Evolutionary conservation across 2,329 filamentous ascomycete species (phyloP).

Genomic region (Fusarium sp.): DNA sequence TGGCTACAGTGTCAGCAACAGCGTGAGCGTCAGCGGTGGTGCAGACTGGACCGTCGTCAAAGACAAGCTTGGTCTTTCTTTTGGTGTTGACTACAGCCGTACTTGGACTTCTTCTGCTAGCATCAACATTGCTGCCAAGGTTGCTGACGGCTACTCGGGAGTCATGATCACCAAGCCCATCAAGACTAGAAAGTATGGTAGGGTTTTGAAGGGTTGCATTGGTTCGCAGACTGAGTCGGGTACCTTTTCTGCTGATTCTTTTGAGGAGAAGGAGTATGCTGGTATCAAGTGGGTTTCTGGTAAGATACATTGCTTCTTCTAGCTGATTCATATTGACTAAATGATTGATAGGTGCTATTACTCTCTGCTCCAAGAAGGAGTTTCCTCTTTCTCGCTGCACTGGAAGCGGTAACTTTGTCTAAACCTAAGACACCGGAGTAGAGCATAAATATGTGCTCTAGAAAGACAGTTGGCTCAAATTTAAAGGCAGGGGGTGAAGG

Average conservation of each 20-base stretch:
- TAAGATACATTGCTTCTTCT: not conserved
- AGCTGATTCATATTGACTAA: no score
- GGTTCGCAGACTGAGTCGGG: conserved; percentile 6
- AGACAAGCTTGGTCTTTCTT: not conserved
- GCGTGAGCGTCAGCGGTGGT: conserved; percentile 5
- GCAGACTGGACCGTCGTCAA: not conserved
- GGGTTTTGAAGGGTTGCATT: conserved; percentile 13
- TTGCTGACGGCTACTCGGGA: not conserved
- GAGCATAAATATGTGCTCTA: not conserved
- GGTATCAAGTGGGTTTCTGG: conserved; percentile 22
- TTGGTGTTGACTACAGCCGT: conserved; percentile 23
- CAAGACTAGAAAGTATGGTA: conserved; percentile 12
- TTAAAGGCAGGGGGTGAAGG: not conserved
- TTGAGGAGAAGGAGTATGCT: conserved; percentile 14
- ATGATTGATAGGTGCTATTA: conserved; percentile 9
- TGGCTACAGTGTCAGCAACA: not conserved
- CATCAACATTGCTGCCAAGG: conserved; percentile 9
- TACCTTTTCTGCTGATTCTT: conserved; percentile 16
- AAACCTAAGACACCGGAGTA: not conserved
- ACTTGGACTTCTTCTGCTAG: conserved; percentile 18
- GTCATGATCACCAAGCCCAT: conserved; percentile 17
- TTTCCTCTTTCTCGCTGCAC: conserved; percentile 23
- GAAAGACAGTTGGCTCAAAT: not conserved
- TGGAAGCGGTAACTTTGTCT: conserved; percentile 16
- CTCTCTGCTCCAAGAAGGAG: conserved; percentile 19